These are phyloP conservation scores for Ogataea dorogensis DNA, from an alignment of 805 yeast genomes.

Conservation along the genomic window DNA sequence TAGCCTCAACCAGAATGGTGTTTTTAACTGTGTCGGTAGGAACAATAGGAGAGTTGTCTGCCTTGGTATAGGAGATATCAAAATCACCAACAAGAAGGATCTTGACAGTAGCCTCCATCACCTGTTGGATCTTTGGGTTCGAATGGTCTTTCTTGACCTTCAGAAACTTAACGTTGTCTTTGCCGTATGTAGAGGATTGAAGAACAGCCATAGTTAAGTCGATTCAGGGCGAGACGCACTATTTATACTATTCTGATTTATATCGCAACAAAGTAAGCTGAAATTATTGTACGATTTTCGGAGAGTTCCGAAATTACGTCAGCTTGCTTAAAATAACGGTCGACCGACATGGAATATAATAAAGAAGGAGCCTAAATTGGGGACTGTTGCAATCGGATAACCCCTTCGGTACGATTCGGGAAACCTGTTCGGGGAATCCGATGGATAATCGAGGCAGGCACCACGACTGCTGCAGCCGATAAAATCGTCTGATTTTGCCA, in stretches of 20 bases:
- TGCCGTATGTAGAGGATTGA: conserved; percentile 73
- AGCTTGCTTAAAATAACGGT: too few species aligned
- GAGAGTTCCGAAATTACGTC: conserved; percentile 10
- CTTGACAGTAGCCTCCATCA: conserved; percentile 80
- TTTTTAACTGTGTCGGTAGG: conserved; percentile 95
- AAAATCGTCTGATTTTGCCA: too few species aligned
- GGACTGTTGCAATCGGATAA: too few species aligned
- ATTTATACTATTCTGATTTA: conserved; percentile 7
- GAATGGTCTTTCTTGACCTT: conserved; percentile 78
- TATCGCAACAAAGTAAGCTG: too few species aligned
- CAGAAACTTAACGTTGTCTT: conserved; percentile 87
- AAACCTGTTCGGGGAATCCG: too few species aligned
- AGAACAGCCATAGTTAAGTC: conserved; percentile 27
- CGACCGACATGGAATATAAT: too few species aligned
- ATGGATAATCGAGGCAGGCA: too few species aligned
- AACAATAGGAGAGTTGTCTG: conserved; percentile 85
- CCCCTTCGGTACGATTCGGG: too few species aligned
- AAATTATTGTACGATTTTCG: too few species aligned
- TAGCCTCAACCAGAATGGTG: conserved; percentile 81
- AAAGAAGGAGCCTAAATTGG: too few species aligned
- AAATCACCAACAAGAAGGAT: conserved; percentile 75
- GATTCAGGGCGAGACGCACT: conserved; percentile 3
- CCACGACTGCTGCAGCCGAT: background rate
- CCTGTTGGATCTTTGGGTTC: conserved; percentile 73
- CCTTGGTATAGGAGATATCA: conserved; percentile 78